Conservation (phyloP, 805 yeast genomes). For the Pichia kluyveri region DNA sequence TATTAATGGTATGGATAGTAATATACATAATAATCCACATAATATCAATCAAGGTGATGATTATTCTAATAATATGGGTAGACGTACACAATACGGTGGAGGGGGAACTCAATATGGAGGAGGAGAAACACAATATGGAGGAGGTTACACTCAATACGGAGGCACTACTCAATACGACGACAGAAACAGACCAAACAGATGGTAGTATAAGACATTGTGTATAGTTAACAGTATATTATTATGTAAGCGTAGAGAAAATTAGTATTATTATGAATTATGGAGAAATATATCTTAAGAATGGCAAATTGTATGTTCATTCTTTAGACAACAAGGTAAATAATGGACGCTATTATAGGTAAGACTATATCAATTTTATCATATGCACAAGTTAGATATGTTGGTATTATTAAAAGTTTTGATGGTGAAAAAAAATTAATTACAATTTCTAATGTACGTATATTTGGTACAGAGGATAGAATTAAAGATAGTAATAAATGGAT, state of each 20-base stretch:
- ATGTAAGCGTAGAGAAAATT: too few species aligned
- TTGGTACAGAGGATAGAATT: slow-evolving; percentile 89
- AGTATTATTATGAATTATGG: too few species aligned
- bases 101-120: slow-evolving; percentile 11
- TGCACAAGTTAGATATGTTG: slow-evolving; percentile 81
- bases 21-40: slow-evolving; percentile 10
- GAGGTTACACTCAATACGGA: slow-evolving; percentile 7
- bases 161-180: slow-evolving; percentile 19
- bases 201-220: slow-evolving; percentile 17
- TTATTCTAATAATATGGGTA: not conserved
- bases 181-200: slow-evolving; percentile 24
- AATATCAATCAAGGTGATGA: slow-evolving; percentile 12
- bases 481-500: slow-evolving; percentile 63
- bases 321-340: slow-evolving; percentile 18
- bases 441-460: slow-evolving; percentile 65
- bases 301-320: too few species aligned
- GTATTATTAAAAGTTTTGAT: slow-evolving; percentile 77
- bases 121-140: slow-evolving; percentile 9
- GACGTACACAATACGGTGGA: slow-evolving; percentile 8
- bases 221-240: too few species aligned
- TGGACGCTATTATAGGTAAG: slow-evolving; percentile 92
- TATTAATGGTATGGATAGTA: too few species aligned
- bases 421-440: slow-evolving; percentile 89
- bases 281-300: too few species aligned
- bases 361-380: slow-evolving; percentile 73